A percentile compares a stretch with the other conserved stretches of the same genome.
phyloP scores from a whole-genome alignment of 2,329 filamentous ascomycete species.

The Fusarium marasasianum region DNA sequence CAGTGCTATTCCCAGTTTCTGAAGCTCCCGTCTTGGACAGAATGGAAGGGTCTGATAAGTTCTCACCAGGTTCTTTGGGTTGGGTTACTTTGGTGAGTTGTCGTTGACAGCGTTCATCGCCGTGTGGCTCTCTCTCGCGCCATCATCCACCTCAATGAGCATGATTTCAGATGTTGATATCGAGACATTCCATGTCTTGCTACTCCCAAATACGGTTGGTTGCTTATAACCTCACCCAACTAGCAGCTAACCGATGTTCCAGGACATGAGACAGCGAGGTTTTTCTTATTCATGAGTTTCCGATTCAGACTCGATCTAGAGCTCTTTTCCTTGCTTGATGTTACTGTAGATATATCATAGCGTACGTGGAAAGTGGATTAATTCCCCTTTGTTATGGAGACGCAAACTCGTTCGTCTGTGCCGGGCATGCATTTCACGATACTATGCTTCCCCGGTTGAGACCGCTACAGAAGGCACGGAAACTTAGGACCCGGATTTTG shows the following conservation, averaged over 20 bases:
- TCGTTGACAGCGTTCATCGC: conserved; percentile 15
- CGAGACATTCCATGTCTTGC: conserved; percentile 10
- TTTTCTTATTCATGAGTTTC: conserved; percentile 3
- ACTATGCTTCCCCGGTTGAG: conserved; percentile 7
- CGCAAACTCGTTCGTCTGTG: conserved; percentile 5
- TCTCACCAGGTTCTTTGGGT: conserved; percentile 32
- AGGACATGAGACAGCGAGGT: conserved; percentile 9
- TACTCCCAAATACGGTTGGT: background rate
- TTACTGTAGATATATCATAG: conserved; percentile 7
- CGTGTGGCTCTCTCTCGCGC: conserved; percentile 30
- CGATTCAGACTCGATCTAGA: conserved; percentile 30
- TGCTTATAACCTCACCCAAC: background rate
- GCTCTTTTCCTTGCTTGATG: conserved; percentile 18
- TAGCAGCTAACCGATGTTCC: conserved; percentile 9
- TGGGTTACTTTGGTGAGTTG: conserved; percentile 35
- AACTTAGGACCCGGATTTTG: background rate
- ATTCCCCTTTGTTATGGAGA: conserved; percentile 10
- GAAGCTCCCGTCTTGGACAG: background rate
- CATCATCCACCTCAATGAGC: conserved; percentile 32
- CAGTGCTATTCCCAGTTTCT: background rate
- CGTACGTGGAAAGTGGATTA: conserved; percentile 24
- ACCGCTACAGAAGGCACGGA: background rate
- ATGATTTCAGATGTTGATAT: conserved; percentile 16
- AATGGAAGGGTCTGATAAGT: background rate
- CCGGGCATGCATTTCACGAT: conserved; percentile 16